Conservation (phyloP, 306 rosid species). For the Corylus avellana region DNA sequence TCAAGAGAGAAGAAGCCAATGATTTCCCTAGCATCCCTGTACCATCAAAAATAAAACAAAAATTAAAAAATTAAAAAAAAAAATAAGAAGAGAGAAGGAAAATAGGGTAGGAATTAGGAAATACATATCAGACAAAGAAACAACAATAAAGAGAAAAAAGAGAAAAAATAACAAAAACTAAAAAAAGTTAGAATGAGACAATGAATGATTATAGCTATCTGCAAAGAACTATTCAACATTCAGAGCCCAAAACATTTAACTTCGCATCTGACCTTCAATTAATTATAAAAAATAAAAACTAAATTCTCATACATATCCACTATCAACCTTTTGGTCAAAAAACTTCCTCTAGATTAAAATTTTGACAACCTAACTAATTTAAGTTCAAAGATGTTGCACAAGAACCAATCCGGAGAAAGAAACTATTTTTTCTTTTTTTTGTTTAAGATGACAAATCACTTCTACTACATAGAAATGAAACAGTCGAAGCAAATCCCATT, state of each 20-base stretch:
- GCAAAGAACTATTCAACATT: neutral
- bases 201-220: too few species aligned
- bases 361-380: neutral
- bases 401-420: too few species aligned
- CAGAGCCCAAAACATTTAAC: neutral
- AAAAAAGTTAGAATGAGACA: too few species aligned
- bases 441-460: too few species aligned
- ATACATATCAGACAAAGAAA: too few species aligned
- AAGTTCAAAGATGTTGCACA: too few species aligned
- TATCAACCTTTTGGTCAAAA: neutral
- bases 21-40: slow-evolving; percentile 66
- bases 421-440: too few species aligned
- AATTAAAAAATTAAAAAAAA: neutral
- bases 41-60: slow-evolving; percentile 22
- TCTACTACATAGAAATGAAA: too few species aligned
- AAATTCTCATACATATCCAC: neutral
- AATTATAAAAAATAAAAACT: too few species aligned
- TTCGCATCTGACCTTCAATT: neutral
- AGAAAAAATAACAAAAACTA: too few species aligned
- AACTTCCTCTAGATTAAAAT: neutral
- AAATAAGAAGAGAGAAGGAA: neutral
- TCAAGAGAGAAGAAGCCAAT: slow-evolving; percentile 53
- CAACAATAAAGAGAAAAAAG: too few species aligned
- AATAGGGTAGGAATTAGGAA: neutral
- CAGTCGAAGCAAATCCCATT: too few species aligned